Conservation (phyloP, 2,329 filamentous ascomycete genomes). For the Phyllosticta citriasiana region DNA sequence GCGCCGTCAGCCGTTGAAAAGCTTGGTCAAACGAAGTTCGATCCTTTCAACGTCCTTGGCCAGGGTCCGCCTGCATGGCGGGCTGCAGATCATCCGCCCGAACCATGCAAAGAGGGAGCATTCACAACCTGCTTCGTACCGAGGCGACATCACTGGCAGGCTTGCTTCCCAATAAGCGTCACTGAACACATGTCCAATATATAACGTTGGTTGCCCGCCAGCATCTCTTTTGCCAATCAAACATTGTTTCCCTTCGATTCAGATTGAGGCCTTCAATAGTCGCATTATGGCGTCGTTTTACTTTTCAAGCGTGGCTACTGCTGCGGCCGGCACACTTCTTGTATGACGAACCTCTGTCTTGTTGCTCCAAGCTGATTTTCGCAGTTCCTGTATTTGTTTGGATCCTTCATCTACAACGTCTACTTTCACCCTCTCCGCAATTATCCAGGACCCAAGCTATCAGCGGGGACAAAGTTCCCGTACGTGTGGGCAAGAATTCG, state of each 20-base stretch:
- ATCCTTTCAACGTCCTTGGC: not conserved
- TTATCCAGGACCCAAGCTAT: conserved; percentile 9
- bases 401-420: conserved; percentile 3
- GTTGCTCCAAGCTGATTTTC: not conserved
- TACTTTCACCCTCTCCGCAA: conserved; percentile 10
- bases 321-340: not conserved
- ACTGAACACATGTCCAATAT: not conserved
- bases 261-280: not conserved
- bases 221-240: not conserved
- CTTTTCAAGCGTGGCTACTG: not conserved
- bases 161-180: not conserved
- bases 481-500: not conserved
- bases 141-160: not conserved
- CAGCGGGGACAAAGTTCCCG: conserved; percentile 6
- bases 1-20: not conserved
- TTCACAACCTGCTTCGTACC: not conserved
- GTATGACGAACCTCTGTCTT: not conserved
- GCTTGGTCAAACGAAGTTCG: not conserved
- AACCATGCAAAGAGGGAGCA: not conserved
- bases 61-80: not conserved
- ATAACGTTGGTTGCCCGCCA: not conserved
- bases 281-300: not conserved
- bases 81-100: not conserved
- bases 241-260: not conserved
- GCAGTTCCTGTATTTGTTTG: not conserved